phyloP scores from a whole-genome alignment of 2,329 filamentous ascomycete genomes.

The Juglanconis oblonga region DNA sequence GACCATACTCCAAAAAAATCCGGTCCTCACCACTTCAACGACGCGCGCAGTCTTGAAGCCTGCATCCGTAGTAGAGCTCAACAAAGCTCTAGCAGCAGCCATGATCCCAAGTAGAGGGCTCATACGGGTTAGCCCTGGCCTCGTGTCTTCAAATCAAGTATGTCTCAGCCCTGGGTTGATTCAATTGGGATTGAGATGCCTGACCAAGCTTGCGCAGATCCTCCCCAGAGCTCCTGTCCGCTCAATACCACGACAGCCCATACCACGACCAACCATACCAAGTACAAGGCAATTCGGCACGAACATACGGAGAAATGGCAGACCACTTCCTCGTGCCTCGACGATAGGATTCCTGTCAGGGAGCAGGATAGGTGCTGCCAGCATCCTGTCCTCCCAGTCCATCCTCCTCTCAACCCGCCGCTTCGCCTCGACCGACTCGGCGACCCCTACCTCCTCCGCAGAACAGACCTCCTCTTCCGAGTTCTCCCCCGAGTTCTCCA shows the following conservation, averaged over 20 bases:
- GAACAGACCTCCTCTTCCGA: conserved; percentile 21
- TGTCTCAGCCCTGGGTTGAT: conserved; percentile 5
- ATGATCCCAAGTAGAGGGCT: conserved; percentile 58
- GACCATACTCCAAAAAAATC: conserved; percentile 1
- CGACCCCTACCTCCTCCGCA: conserved; percentile 14
- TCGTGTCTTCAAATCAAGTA: conserved; percentile 38
- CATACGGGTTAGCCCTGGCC: conserved; percentile 42
- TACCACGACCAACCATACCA: conserved; percentile 2
- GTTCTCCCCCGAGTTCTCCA: conserved; percentile 27
- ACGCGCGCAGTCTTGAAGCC: background rate
- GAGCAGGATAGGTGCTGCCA: conserved; percentile 22
- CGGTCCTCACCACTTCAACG: background rate
- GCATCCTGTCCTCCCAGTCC: conserved; percentile 17
- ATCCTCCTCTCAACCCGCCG: conserved; percentile 17
- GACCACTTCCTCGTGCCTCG: background rate
- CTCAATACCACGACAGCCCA: conserved; percentile 16
- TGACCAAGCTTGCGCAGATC: conserved; percentile 10
- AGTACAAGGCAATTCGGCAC: conserved; percentile 28
- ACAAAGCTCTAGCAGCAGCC: conserved; percentile 18
- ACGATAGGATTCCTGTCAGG: conserved; percentile 4
- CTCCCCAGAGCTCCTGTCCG: conserved; percentile 12
- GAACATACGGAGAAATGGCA: conserved; percentile 22
- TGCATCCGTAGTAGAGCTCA: conserved; percentile 3
- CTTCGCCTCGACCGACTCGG: conserved; percentile 27
- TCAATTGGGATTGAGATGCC: background rate